These are phyloP conservation scores for Suhomyces kunorum DNA, from an alignment of 1,139 yeast genomes.

Conservation along the genomic window DNA sequence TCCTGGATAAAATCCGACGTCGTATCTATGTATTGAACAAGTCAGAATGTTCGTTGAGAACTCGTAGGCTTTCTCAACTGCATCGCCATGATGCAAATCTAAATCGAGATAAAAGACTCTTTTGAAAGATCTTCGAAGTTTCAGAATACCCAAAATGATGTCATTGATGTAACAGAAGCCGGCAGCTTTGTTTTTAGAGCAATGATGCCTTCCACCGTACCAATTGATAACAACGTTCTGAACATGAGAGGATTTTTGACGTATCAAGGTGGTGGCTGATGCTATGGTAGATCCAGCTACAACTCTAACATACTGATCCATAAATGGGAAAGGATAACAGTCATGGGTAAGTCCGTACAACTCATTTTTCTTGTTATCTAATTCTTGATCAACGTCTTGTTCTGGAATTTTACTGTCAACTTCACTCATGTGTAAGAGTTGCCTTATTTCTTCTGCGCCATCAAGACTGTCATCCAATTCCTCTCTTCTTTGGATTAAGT, in stretches of 20 bases:
- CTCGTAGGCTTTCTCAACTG: constrained; percentile 67
- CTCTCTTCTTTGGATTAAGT: constrained; percentile 29
- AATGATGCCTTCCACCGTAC: constrained; percentile 84
- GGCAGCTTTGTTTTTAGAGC: constrained; percentile 53
- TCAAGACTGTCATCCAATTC: constrained; percentile 5
- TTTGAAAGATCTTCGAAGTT: constrained; percentile 47
- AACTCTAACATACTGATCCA: constrained; percentile 51
- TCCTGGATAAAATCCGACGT: constrained; percentile 73
- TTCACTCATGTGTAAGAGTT: background rate
- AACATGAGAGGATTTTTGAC: constrained; percentile 8
- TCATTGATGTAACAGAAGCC: constrained; percentile 81
- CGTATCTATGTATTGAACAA: constrained; percentile 64
- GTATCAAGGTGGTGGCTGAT: constrained; percentile 41
- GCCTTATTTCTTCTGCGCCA: background rate
- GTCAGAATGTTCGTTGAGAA: constrained; percentile 59
- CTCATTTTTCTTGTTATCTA: background rate
- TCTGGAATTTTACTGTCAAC: no score
- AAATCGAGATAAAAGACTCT: constrained; percentile 65
- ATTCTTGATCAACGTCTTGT: background rate
- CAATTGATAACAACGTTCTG: constrained; percentile 59
- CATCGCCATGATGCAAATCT: constrained; percentile 82
- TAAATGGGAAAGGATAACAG: constrained; percentile 61
- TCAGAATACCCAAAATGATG: constrained; percentile 53
- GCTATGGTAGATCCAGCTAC: constrained; percentile 62
- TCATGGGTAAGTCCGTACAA: constrained; percentile 53